These are phyloP conservation scores for Orychophragmus violaceus DNA, from an alignment of 345 rosid species.

Conservation along the genomic window DNA sequence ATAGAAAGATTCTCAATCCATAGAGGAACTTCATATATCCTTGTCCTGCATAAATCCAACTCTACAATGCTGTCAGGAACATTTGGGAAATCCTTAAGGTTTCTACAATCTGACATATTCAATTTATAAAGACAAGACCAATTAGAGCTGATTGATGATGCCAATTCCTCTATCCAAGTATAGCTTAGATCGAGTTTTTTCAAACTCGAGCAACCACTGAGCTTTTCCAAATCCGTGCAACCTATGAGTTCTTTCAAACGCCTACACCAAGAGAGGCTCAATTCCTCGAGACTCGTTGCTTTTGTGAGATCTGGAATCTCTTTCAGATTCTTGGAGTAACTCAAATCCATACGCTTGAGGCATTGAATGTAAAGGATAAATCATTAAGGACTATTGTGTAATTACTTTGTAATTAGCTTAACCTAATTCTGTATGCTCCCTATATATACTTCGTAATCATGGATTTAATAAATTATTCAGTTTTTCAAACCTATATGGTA, in stretches of 20 bases:
- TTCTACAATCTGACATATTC: neutral
- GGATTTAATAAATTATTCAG: too few species aligned
- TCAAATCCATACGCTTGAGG: slow-evolving; percentile 11
- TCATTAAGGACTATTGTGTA: too few species aligned
- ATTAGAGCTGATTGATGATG: neutral
- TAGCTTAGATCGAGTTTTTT: neutral
- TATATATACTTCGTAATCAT: too few species aligned
- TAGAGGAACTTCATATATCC: neutral
- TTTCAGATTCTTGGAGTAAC: neutral
- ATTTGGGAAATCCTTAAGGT: slow-evolving; percentile 10
- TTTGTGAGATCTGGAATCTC: slow-evolving; percentile 22
- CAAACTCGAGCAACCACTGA: neutral
- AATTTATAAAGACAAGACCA: neutral
- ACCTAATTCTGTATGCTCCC: too few species aligned
- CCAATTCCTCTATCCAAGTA: slow-evolving; percentile 5
- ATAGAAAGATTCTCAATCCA: too few species aligned
- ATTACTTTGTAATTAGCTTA: too few species aligned
- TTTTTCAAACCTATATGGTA: too few species aligned
- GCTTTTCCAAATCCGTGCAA: too few species aligned
- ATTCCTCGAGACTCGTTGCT: slow-evolving; percentile 14
- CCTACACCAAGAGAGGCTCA: too few species aligned
- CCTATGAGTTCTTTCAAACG: too few species aligned
- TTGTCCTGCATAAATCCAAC: neutral
- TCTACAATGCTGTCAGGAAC: neutral
- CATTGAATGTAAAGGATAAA: too few species aligned